Percentiles rank a stretch among this genome's conserved stretches.
Evolutionary conservation across 1,284 basidiomycete genomes (phyloP).

Genomic region (Rhizopogon parksii): DNA sequence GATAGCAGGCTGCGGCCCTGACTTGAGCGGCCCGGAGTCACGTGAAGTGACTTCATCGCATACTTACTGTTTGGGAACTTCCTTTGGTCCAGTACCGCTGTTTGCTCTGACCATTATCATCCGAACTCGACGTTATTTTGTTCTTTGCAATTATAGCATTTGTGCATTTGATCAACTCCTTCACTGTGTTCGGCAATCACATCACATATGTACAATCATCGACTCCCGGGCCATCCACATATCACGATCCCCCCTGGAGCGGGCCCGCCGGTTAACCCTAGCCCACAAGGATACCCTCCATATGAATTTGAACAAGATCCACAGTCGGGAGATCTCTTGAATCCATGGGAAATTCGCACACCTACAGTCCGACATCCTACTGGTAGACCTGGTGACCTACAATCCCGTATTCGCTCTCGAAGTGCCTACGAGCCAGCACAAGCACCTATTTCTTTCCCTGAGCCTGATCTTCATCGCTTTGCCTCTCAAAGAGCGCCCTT

Average conservation of each 20-base stretch:
- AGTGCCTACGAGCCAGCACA: conserved; percentile 33
- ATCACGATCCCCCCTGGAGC: conserved; percentile 35
- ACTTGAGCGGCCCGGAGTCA: no score
- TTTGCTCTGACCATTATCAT: neutral
- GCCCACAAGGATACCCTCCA: conserved; percentile 22
- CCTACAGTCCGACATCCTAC: conserved; percentile 19
- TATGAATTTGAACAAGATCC: conserved; percentile 18
- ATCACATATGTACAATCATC: conserved; percentile 22
- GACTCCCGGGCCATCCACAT: conserved; percentile 29
- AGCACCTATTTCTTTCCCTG: conserved; percentile 37
- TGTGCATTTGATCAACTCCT: neutral
- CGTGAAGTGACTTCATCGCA: neutral
- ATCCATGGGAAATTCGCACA: conserved; percentile 22
- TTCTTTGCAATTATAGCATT: neutral
- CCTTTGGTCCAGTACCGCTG: no score
- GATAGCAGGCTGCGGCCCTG: no score
- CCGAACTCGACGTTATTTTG: neutral
- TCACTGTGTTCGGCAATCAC: neutral
- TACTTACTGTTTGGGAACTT: no score
- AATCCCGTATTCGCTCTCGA: conserved; percentile 28
- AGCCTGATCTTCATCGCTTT: conserved; percentile 47
- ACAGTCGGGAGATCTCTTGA: conserved; percentile 6
- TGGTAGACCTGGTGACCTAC: conserved; percentile 5
- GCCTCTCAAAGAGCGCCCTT: conserved; percentile 35
- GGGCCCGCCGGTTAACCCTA: conserved; percentile 26